These are phyloP conservation scores for Cucumis variabilis DNA, from an alignment of 331 rosid genomes.

Conservation along the genomic window DNA sequence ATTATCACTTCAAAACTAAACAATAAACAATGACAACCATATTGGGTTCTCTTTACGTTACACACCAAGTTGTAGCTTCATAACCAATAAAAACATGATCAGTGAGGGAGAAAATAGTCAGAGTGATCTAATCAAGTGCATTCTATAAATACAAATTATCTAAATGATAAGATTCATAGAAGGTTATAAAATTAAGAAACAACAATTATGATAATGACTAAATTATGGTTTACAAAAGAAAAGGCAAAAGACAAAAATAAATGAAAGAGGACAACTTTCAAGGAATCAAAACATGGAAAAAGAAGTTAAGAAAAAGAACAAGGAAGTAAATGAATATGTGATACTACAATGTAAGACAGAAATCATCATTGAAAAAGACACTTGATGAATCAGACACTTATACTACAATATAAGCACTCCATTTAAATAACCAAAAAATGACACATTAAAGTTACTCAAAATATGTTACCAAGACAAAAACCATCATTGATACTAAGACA, in stretches of 20 bases:
- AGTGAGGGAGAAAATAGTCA: not conserved
- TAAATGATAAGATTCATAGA: constrained; percentile 39
- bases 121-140: not conserved
- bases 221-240: constrained; percentile 9
- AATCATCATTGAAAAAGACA: too few relatives aligned
- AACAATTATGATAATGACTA: constrained; percentile 40
- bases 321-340: too few relatives aligned
- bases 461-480: too few relatives aligned
- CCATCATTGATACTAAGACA: too few relatives aligned
- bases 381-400: too few relatives aligned
- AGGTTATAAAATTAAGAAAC: constrained; percentile 52
- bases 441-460: too few relatives aligned
- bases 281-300: constrained; percentile 44
- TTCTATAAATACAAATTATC: constrained; percentile 18
- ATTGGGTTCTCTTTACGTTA: not conserved
- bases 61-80: not conserved
- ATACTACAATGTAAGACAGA: too few relatives aligned
- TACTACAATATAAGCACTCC: too few relatives aligned
- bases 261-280: constrained; percentile 32
- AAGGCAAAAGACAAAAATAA: constrained; percentile 18
- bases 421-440: too few relatives aligned
- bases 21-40: not conserved
- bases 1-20: constrained; percentile 6
- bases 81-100: not conserved
- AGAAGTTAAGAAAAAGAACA: too few relatives aligned